These are phyloP conservation scores for Peniophora sp. DNA, from an alignment of 1,284 basidiomycete species.

Conservation along the genomic window DNA sequence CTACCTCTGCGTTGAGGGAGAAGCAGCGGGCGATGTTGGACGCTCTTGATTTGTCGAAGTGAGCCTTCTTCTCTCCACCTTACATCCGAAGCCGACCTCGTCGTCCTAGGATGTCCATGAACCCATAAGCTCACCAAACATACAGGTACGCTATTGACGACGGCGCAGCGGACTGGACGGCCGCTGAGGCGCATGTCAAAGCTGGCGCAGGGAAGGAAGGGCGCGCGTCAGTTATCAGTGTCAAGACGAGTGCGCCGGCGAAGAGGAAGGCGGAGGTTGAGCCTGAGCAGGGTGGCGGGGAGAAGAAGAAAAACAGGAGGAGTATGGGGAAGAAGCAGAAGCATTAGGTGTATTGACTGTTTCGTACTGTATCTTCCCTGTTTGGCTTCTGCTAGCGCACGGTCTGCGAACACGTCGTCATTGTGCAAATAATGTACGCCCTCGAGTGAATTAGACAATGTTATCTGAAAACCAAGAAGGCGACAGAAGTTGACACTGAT, in stretches of 20 bases:
- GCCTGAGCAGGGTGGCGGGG: slow-evolving; percentile 1
- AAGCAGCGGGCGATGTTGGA: slow-evolving; percentile 82
- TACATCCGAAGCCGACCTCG: neutral
- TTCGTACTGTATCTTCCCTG: no score
- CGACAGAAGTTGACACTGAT: no score
- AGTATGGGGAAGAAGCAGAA: neutral
- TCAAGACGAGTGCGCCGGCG: slow-evolving; percentile 22
- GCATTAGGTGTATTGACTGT: no score
- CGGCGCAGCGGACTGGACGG: slow-evolving; percentile 30
- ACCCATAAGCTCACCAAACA: neutral
- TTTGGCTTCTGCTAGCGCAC: no score
- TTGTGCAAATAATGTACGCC: no score
- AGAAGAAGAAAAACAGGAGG: slow-evolving; percentile 3
- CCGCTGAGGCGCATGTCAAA: slow-evolving; percentile 31
- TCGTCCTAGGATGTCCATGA: neutral
- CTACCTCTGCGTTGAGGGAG: slow-evolving; percentile 42
- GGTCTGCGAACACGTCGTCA: no score
- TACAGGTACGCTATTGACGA: slow-evolving; percentile 37
- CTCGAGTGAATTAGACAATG: no score
- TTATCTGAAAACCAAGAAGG: no score
- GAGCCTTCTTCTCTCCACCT: slow-evolving; percentile 26
- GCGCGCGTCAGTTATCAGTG: slow-evolving; percentile 32
- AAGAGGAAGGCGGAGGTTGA: slow-evolving; percentile 21
- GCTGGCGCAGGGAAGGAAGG: slow-evolving; percentile 23
- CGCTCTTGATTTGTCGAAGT: slow-evolving; percentile 81